Conservation (phyloP, 2,329 filamentous ascomycete genomes). For the Botrytis sinoallii region DNA sequence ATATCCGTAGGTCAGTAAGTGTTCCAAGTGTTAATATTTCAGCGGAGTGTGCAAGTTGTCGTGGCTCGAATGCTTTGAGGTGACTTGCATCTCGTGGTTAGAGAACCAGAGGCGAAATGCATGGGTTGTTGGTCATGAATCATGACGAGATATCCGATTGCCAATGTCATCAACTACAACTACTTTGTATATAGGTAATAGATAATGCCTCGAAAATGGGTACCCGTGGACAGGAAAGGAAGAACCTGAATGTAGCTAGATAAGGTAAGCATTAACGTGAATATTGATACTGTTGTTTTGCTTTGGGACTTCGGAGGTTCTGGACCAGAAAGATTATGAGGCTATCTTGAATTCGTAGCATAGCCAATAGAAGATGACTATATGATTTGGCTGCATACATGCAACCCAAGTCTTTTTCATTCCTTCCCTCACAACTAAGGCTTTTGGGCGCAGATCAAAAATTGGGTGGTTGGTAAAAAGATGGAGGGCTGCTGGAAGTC, state of each 20-base stretch:
- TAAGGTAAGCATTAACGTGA: not conserved
- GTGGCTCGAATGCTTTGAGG: conserved; percentile 37
- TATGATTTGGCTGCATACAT: conserved; percentile 2
- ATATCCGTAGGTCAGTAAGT: conserved; percentile 10
- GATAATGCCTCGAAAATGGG: not conserved
- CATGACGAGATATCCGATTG: conserved; percentile 8
- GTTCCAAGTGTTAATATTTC: conserved; percentile 3
- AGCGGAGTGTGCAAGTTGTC: conserved; percentile 28
- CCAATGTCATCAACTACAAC: not conserved
- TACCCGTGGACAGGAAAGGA: not conserved
- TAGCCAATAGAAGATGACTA: not conserved
- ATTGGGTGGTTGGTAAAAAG: conserved; percentile 3
- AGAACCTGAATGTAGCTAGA: not conserved
- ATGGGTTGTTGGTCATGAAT: conserved; percentile 18
- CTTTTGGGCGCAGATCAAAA: not conserved
- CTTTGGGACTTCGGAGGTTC: not conserved
- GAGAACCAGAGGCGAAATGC: conserved; percentile 23
- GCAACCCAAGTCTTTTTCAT: conserved; percentile 8
- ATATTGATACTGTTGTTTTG: not conserved
- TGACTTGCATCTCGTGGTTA: conserved; percentile 30
- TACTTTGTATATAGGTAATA: not conserved
- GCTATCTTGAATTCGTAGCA: conserved; percentile 11
- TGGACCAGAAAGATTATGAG: conserved; percentile 12
- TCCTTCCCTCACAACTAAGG: not conserved
- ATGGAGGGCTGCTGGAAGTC: not conserved